Evolutionary conservation across 1,284 basidiomycete species (phyloP).

Genomic region (Golubevia pallescens): DNA sequence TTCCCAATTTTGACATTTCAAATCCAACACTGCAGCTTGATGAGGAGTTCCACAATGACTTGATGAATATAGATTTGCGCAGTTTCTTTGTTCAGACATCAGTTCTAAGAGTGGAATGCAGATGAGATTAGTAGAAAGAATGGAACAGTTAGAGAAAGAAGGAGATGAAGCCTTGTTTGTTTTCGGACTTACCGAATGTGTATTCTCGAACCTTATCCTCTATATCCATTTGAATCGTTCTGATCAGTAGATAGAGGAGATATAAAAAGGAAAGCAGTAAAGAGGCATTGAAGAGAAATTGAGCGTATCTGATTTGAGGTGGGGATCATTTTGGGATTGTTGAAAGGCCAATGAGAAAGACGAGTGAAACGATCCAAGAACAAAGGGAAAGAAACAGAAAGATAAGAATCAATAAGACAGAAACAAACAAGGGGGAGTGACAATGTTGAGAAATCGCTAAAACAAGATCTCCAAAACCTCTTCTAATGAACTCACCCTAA

Average conservation of each 20-base stretch:
- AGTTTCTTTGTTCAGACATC: constrained; percentile 55
- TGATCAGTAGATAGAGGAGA: constrained; percentile 80
- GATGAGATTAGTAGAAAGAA: constrained; percentile 1
- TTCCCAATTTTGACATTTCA: constrained; percentile 85
- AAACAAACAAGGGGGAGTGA: no score
- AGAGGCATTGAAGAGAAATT: constrained; percentile 92
- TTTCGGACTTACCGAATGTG: constrained; percentile 78
- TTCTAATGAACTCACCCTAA: no score
- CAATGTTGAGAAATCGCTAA: no score
- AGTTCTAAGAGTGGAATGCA: constrained; percentile 56
- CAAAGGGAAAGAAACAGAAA: no score
- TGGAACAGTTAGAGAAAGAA: constrained; percentile 2
- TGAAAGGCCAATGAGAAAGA: no score
- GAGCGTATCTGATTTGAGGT: constrained; percentile 88
- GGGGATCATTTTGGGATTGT: no score
- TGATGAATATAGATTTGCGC: constrained; percentile 76
- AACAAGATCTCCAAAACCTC: no score
- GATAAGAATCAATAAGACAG: no score
- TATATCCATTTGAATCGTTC: constrained; percentile 88
- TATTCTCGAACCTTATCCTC: constrained; percentile 85
- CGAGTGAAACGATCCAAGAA: no score
- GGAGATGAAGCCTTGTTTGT: no score
- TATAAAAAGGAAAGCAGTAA: constrained; percentile 84
- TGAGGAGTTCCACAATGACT: background rate
- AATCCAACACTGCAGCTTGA: constrained; percentile 73